phyloP scores from a whole-genome alignment of 2,329 filamentous ascomycete genomes.

The Alternaria metachromatica region DNA sequence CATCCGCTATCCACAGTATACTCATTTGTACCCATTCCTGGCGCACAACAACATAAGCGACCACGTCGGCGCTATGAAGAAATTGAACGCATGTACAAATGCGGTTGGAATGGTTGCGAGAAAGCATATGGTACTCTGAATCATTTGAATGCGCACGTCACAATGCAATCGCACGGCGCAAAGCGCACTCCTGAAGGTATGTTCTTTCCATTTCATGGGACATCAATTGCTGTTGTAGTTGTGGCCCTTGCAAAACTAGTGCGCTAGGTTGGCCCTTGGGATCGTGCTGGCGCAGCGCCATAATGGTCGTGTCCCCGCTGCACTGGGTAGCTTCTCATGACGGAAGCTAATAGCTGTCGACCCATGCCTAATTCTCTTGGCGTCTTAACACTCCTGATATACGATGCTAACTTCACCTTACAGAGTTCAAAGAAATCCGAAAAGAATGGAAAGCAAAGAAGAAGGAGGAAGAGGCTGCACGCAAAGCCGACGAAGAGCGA shows the following conservation, averaged over 20 bases:
- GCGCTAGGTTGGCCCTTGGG: slow-evolving; percentile 43
- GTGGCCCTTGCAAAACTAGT: slow-evolving; percentile 35
- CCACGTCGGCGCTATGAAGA: slow-evolving; percentile 94
- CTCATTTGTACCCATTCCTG: slow-evolving; percentile 96
- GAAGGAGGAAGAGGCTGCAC: slow-evolving; percentile 93
- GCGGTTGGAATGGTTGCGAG: slow-evolving; percentile 97
- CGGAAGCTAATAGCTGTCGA: slow-evolving; percentile 53
- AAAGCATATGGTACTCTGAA: slow-evolving; percentile 98
- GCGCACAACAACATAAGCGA: slow-evolving; percentile 95
- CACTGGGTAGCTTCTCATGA: slow-evolving; percentile 52
- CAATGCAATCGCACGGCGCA: slow-evolving; percentile 94
- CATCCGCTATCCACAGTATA: slow-evolving; percentile 79
- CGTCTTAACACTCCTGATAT: slow-evolving; percentile 33
- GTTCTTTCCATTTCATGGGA: slow-evolving; percentile 43
- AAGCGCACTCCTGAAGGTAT: slow-evolving; percentile 98
- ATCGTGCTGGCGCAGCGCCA: slow-evolving; percentile 56
- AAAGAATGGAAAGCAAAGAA: slow-evolving; percentile 99
- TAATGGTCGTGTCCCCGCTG: slow-evolving; percentile 61
- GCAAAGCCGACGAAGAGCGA: slow-evolving; percentile 89
- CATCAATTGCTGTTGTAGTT: slow-evolving; percentile 24
- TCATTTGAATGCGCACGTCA: slow-evolving; percentile 96
- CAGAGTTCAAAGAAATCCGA: slow-evolving; percentile 98
- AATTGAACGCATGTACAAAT: slow-evolving; percentile 99
- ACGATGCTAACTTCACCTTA: slow-evolving; percentile 46
- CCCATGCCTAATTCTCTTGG: slow-evolving; percentile 50